A percentile compares a stretch with the other conserved stretches of the same genome.
Evolutionary conservation across 2,329 filamentous ascomycete species (phyloP).

Genomic region (Orbilia quercus): DNA sequence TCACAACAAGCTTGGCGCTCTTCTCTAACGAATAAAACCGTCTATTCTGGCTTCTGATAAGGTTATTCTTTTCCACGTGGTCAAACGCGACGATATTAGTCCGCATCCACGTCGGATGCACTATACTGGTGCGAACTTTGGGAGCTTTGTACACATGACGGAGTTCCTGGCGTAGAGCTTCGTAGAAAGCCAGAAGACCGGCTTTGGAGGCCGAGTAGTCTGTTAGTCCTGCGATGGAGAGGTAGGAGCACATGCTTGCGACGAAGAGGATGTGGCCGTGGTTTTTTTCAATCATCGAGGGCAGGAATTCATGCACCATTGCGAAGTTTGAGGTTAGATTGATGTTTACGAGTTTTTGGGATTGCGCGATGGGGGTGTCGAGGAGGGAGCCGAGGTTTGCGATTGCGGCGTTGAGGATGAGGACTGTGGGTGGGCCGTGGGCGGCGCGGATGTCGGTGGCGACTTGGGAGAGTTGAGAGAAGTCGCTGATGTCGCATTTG

Average conservation of each 20-base stretch:
- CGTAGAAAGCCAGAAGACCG: constrained; percentile 74
- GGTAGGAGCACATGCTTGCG: constrained; percentile 72
- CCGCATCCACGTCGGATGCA: constrained; percentile 73
- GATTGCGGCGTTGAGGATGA: constrained; percentile 64
- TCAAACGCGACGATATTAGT: constrained; percentile 62
- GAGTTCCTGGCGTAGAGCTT: constrained; percentile 72
- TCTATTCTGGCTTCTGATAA: constrained; percentile 13
- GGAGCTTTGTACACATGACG: constrained; percentile 71
- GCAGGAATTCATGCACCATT: constrained; percentile 74
- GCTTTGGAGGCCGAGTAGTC: constrained; percentile 77
- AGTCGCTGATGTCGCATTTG: constrained; percentile 45
- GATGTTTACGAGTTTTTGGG: constrained; percentile 69
- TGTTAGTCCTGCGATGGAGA: constrained; percentile 72
- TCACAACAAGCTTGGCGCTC: constrained; percentile 18
- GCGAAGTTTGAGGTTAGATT: constrained; percentile 76
- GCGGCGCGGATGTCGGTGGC: constrained; percentile 62
- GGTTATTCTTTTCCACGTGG: constrained; percentile 14
- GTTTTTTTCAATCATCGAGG: constrained; percentile 71
- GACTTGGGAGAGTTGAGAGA: constrained; percentile 10
- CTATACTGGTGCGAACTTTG: constrained; percentile 72
- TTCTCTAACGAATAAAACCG: constrained; percentile 33
- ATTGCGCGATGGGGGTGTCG: constrained; percentile 13
- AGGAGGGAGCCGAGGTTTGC: constrained; percentile 58
- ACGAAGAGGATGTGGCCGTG: constrained; percentile 80
- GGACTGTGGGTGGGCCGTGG: constrained; percentile 63